Percentiles rank a stretch among this genome's conserved stretches.
These are phyloP conservation scores for Leccinum aurantiacum DNA, from an alignment of 768 basidiomycete genomes.

Conservation along the genomic window DNA sequence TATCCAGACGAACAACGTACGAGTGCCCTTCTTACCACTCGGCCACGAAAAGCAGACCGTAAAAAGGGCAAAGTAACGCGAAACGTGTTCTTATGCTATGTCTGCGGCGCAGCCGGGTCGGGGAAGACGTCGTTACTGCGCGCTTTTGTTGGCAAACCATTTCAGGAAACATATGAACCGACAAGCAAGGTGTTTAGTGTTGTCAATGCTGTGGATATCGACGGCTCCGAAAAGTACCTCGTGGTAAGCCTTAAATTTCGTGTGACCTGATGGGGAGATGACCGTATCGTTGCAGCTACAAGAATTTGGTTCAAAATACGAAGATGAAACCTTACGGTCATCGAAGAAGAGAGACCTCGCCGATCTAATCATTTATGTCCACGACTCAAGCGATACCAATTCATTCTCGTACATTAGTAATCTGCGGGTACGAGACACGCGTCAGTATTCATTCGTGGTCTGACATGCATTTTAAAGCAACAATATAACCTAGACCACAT, in stretches of 20 bases:
- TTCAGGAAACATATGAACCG: constrained; percentile 73
- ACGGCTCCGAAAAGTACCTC: constrained; percentile 93
- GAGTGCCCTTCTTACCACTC: constrained; percentile 79
- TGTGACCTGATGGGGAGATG: not conserved
- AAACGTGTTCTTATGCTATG: constrained; percentile 91
- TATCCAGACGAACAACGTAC: constrained; percentile 82
- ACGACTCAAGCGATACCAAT: constrained; percentile 98
- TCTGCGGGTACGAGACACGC: constrained; percentile 63
- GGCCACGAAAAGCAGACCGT: constrained; percentile 80
- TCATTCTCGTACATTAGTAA: constrained; percentile 99
- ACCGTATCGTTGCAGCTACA: constrained; percentile 62
- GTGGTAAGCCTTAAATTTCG: constrained; percentile 63
- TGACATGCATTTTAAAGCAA: constrained; percentile 59
- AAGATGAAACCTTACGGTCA: constrained; percentile 85
- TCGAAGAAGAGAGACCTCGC: constrained; percentile 89
- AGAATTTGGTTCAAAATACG: constrained; percentile 96
- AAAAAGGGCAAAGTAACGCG: constrained; percentile 85
- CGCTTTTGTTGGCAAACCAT: constrained; percentile 83
- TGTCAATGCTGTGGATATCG: constrained; percentile 93
- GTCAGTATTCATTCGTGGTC: constrained; percentile 2
- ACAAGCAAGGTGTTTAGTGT: constrained; percentile 89
- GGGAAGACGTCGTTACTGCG: constrained; percentile 90
- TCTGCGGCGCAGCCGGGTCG: constrained; percentile 93
- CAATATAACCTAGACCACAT: constrained; percentile 95
- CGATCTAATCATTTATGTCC: constrained; percentile 93